Conservation (phyloP, 495 filamentous ascomycete genomes). For the Daldinia grandis region DNA sequence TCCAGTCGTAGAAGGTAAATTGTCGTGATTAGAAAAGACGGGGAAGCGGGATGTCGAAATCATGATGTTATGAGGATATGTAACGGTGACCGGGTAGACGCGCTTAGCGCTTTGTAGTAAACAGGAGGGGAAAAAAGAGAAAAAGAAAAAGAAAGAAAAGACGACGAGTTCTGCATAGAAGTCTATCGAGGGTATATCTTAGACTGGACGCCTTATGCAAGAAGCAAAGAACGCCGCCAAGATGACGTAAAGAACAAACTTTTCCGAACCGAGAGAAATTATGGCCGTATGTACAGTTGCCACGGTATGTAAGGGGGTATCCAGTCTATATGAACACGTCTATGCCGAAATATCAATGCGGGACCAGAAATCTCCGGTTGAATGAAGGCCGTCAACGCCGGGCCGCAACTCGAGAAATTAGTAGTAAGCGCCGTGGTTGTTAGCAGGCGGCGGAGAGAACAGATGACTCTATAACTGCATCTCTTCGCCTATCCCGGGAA, state of each 20-base stretch:
- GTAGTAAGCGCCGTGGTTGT: not conserved
- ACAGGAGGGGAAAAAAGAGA: slow-evolving; percentile 3
- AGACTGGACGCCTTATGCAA: slow-evolving; percentile 42
- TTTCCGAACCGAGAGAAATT: slow-evolving; percentile 42
- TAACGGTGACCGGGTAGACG: not conserved
- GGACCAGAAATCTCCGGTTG: slow-evolving; percentile 6
- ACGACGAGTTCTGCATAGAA: slow-evolving; percentile 29
- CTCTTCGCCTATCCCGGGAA: slow-evolving; percentile 61
- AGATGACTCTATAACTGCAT: slow-evolving; percentile 47
- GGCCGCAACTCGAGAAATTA: slow-evolving; percentile 17
- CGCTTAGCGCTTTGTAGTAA: not conserved
- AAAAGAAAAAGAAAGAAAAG: slow-evolving; percentile 10
- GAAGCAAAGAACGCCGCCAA: slow-evolving; percentile 40
- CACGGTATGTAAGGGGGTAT: slow-evolving; percentile 40
- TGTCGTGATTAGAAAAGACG: slow-evolving; percentile 3
- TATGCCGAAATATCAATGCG: slow-evolving; percentile 43
- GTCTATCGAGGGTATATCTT: slow-evolving; percentile 44
- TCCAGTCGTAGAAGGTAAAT: slow-evolving; percentile 8
- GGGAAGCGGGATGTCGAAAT: not conserved
- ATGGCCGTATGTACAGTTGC: slow-evolving; percentile 39
- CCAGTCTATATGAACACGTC: slow-evolving; percentile 47
- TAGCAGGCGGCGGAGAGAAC: not conserved
- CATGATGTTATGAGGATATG: not conserved
- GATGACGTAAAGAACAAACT: slow-evolving; percentile 45
- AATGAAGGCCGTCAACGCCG: slow-evolving; percentile 12